Conservation (phyloP, 805 yeast species). For the Wickerhamiella musiphila region DNA sequence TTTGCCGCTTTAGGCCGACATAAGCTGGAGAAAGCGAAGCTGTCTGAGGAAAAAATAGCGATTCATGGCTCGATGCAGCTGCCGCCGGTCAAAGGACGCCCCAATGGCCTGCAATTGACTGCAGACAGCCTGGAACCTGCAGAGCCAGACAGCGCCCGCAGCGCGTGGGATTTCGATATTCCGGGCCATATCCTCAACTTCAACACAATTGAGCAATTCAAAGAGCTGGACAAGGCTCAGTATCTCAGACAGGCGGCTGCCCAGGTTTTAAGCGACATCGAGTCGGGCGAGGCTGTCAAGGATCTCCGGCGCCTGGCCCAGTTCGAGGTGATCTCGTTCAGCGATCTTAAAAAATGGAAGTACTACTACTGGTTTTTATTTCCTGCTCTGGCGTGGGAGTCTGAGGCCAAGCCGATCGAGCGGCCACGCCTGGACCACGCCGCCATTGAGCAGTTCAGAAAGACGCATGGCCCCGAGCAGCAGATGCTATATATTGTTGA, state of each 20-base stretch:
- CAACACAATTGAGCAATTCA: slow-evolving; percentile 80
- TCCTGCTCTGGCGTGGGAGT: slow-evolving; percentile 38
- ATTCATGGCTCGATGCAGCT: slow-evolving; percentile 25
- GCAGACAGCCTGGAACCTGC: slow-evolving; percentile 20
- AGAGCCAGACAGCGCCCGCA: slow-evolving; percentile 15
- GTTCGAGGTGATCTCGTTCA: slow-evolving; percentile 47
- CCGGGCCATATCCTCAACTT: slow-evolving; percentile 38
- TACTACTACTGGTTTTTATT: slow-evolving; percentile 82
- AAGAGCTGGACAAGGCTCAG: slow-evolving; percentile 41
- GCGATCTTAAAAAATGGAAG: slow-evolving; percentile 77
- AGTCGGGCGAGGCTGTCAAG: slow-evolving; percentile 21
- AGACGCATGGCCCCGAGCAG: background rate
- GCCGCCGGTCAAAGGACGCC: slow-evolving; percentile 19
- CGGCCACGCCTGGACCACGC: no score
- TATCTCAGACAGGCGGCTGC: slow-evolving; percentile 31
- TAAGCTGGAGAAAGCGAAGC: slow-evolving; percentile 57
- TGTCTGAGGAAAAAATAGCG: slow-evolving; percentile 32
- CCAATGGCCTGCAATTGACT: slow-evolving; percentile 20
- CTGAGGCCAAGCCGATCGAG: no score
- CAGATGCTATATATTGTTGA: slow-evolving; percentile 6
- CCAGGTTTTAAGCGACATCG: slow-evolving; percentile 18
- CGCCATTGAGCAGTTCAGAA: background rate
- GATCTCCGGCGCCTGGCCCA: slow-evolving; percentile 27
- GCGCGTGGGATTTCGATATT: slow-evolving; percentile 3
- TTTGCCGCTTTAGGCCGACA: slow-evolving; percentile 56